These are phyloP conservation scores for Tritrichomonas musculus DNA, from an alignment of 208 protist genomes.

Conservation along the genomic window DNA sequence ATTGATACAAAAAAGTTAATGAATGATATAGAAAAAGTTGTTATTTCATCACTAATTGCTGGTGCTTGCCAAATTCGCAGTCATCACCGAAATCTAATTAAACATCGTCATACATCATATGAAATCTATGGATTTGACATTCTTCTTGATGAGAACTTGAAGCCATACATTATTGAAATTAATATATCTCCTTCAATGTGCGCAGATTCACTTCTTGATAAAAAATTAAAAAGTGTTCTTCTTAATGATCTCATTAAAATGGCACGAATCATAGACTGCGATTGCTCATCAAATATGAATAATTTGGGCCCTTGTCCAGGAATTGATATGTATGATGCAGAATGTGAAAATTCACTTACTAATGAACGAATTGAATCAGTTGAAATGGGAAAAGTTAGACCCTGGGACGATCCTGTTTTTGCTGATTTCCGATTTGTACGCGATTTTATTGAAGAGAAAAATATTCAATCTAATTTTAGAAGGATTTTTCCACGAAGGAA, in stretches of 20 bases:
- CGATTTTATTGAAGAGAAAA: background rate
- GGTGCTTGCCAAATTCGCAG: background rate
- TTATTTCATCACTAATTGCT: background rate
- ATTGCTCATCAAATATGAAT: background rate
- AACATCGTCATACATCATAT: conserved; percentile 64
- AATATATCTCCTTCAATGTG: conserved; percentile 59
- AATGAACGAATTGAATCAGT: background rate
- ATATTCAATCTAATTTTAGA: background rate
- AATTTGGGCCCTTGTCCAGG: background rate
- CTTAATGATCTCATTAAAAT: background rate
- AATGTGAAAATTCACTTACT: background rate
- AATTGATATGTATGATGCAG: background rate
- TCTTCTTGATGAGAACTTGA: conserved; percentile 73
- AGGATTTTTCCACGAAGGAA: background rate
- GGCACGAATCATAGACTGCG: background rate
- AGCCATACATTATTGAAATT: conserved; percentile 86
- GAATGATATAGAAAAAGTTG: background rate
- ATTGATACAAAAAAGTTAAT: conserved; percentile 21
- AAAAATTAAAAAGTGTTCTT: background rate
- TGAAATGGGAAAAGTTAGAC: background rate
- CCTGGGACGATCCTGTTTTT: background rate
- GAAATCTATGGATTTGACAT: conserved; percentile 89
- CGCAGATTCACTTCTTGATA: background rate
- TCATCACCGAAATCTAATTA: background rate
- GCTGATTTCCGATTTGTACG: background rate